Percentiles rank a stretch among this genome's conserved stretches.
phyloP scores from a whole-genome alignment of 2,329 filamentous ascomycete genomes.

The Aspergillus persii region DNA sequence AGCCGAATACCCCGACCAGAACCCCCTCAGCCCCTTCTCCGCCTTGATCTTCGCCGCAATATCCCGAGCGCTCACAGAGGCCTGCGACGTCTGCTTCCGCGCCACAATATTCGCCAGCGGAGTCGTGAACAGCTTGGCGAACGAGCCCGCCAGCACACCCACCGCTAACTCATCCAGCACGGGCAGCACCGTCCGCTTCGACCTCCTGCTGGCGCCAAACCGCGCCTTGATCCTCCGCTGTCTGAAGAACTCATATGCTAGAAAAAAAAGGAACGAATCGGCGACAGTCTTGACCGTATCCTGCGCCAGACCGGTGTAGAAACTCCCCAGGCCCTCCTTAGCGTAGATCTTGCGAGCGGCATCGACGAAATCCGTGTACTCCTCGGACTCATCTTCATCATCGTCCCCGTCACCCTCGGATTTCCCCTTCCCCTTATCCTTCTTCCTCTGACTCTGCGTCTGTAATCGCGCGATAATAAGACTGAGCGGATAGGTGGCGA shows the following conservation, averaged over 20 bases:
- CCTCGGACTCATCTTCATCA: slow-evolving; percentile 31
- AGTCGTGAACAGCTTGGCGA: slow-evolving; percentile 72
- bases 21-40: slow-evolving; percentile 70
- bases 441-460: slow-evolving; percentile 60
- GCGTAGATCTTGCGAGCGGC: slow-evolving; percentile 69
- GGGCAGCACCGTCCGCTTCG: slow-evolving; percentile 47
- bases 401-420: slow-evolving; percentile 53
- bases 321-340: slow-evolving; percentile 69
- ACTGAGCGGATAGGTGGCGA: slow-evolving; percentile 76
- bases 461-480: slow-evolving; percentile 80
- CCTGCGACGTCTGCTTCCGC: slow-evolving; percentile 67
- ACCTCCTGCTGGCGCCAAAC: slow-evolving; percentile 22
- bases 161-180: slow-evolving; percentile 71
- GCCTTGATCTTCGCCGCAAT: slow-evolving; percentile 63
- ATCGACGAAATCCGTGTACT: slow-evolving; percentile 67
- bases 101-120: slow-evolving; percentile 81
- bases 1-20: slow-evolving; percentile 88
- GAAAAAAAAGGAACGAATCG: slow-evolving; percentile 83
- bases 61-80: slow-evolving; percentile 45
- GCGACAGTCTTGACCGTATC: slow-evolving; percentile 67
- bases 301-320: slow-evolving; percentile 65
- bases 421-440: slow-evolving; percentile 20
- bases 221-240: slow-evolving; percentile 44
- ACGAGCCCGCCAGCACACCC: slow-evolving; percentile 67
- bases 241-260: slow-evolving; percentile 66